Evolutionary conservation across 495 filamentous ascomycete genomes (phyloP).

Genomic region (Friedmanniomyces endolithicus): DNA sequence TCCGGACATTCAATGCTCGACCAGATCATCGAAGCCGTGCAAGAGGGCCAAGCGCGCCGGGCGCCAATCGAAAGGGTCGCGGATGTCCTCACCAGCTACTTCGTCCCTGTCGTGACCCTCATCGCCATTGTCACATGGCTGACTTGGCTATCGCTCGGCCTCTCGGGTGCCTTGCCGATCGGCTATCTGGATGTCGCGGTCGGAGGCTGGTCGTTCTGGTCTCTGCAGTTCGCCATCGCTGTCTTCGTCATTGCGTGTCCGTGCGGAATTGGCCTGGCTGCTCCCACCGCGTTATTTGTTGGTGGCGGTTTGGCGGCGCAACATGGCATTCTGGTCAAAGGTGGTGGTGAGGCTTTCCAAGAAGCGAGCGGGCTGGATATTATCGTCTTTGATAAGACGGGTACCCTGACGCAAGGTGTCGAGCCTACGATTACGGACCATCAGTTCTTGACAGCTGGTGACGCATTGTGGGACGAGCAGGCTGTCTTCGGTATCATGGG

Average conservation of each 20-base stretch:
- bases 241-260: slow-evolving; percentile 94
- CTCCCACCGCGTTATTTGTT: slow-evolving; percentile 87
- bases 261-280: slow-evolving; percentile 82
- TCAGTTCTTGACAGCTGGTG: slow-evolving; percentile 34
- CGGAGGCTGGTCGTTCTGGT: slow-evolving; percentile 78
- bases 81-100: slow-evolving; percentile 73
- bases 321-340: slow-evolving; percentile 81
- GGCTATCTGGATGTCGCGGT: slow-evolving; percentile 51
- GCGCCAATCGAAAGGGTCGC: slow-evolving; percentile 81
- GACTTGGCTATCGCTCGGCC: slow-evolving; percentile 67
- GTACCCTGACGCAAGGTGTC: slow-evolving; percentile 77
- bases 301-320: slow-evolving; percentile 79
- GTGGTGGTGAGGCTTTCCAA: slow-evolving; percentile 93
- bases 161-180: slow-evolving; percentile 50
- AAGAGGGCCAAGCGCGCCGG: slow-evolving; percentile 77
- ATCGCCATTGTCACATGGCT: slow-evolving; percentile 74
- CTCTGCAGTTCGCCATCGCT: slow-evolving; percentile 81
- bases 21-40: slow-evolving; percentile 76
- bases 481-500: slow-evolving; percentile 43
- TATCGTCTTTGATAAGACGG: slow-evolving; percentile 94
- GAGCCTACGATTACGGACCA: slow-evolving; percentile 68
- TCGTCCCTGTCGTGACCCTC: slow-evolving; percentile 74
- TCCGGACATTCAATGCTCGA: slow-evolving; percentile 81
- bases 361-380: slow-evolving; percentile 77
- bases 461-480: slow-evolving; percentile 27